phyloP scores from a whole-genome alignment of 352 stramenopile genomes.

The Phytophthora citrophthora region DNA sequence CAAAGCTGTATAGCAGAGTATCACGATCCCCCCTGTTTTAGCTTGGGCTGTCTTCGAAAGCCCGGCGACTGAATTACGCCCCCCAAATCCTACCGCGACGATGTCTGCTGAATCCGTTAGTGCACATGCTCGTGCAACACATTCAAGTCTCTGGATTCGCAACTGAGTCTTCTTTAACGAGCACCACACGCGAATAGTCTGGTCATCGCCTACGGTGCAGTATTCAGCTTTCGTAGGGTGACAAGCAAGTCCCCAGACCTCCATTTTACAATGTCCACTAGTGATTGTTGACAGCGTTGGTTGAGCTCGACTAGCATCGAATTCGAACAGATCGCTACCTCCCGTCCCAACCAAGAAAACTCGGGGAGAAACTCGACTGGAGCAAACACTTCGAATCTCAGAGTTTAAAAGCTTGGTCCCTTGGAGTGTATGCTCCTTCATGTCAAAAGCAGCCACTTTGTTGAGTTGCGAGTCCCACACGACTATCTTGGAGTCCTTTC shows the following conservation, averaged over 20 bases:
- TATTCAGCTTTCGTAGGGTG: conserved; percentile 76
- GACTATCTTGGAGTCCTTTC: conserved; percentile 88
- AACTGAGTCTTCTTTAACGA: conserved; percentile 51
- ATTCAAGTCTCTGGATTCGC: conserved; percentile 48
- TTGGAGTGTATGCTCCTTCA: conserved; percentile 41
- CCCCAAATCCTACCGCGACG: conserved; percentile 68
- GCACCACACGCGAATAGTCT: conserved; percentile 84
- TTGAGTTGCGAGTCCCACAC: conserved; percentile 75
- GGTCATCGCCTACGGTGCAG: conserved; percentile 84
- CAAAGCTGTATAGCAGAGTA: conserved; percentile 67
- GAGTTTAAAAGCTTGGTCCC: conserved; percentile 33
- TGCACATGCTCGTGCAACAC: conserved; percentile 69
- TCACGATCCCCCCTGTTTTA: conserved; percentile 70
- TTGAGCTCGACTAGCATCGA: conserved; percentile 56
- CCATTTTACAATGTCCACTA: conserved; percentile 70
- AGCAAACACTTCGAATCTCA: conserved; percentile 61
- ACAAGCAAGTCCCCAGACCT: conserved; percentile 85
- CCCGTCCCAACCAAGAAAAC: conserved; percentile 82
- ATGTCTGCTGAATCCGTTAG: conserved; percentile 48
- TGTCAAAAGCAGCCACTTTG: conserved; percentile 53
- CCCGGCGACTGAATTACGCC: conserved; percentile 42
- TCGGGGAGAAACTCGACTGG: conserved; percentile 30
- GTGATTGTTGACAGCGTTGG: conserved; percentile 34
- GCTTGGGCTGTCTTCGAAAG: conserved; percentile 32
- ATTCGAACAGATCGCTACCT: conserved; percentile 88